Percentiles rank a stretch among this genome's conserved stretches.
phyloP scores from a whole-genome alignment of 352 stramenopile species.

The Phytophthora sansomeana region DNA sequence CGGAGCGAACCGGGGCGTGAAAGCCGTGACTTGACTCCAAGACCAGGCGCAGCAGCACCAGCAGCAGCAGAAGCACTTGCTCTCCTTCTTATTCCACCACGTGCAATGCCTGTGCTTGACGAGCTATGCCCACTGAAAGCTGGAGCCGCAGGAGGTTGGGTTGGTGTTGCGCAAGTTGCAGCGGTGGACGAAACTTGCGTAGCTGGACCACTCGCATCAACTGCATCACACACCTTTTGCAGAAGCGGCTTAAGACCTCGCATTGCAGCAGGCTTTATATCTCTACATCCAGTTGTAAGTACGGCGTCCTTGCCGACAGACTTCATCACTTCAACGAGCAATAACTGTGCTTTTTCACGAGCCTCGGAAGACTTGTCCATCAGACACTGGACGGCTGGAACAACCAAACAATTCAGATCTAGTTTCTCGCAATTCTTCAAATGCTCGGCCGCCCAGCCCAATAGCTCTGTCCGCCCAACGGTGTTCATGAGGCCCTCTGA shows the following conservation, averaged over 20 bases:
- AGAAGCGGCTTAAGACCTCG: constrained; percentile 86
- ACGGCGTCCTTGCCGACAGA: constrained; percentile 82
- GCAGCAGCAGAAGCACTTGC: constrained; percentile 31
- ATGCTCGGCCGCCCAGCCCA: constrained; percentile 79
- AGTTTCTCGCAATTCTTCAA: constrained; percentile 69
- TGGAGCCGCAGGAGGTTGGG: constrained; percentile 17
- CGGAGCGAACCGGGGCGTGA: constrained; percentile 46
- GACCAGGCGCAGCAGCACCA: constrained; percentile 22
- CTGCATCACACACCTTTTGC: constrained; percentile 69
- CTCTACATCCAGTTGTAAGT: constrained; percentile 71
- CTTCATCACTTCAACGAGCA: constrained; percentile 86
- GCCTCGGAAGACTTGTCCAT: constrained; percentile 88
- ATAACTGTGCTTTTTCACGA: constrained; percentile 78
- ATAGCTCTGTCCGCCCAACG: constrained; percentile 79
- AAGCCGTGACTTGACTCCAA: constrained; percentile 43
- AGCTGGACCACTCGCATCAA: constrained; percentile 35
- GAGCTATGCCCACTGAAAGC: constrained; percentile 13
- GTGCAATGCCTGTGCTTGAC: constrained; percentile 16
- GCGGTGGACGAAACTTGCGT: constrained; percentile 15
- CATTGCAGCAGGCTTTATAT: constrained; percentile 90
- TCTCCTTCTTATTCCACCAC: constrained; percentile 30
- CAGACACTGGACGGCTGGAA: constrained; percentile 80
- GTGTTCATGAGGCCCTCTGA: constrained; percentile 79
- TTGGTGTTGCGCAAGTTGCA: constrained; percentile 10
- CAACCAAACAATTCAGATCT: constrained; percentile 72